Percentiles rank a stretch among this genome's conserved stretches.
Evolutionary conservation across 345 rosid genomes (phyloP).

Genomic region (Psidium guajava): DNA sequence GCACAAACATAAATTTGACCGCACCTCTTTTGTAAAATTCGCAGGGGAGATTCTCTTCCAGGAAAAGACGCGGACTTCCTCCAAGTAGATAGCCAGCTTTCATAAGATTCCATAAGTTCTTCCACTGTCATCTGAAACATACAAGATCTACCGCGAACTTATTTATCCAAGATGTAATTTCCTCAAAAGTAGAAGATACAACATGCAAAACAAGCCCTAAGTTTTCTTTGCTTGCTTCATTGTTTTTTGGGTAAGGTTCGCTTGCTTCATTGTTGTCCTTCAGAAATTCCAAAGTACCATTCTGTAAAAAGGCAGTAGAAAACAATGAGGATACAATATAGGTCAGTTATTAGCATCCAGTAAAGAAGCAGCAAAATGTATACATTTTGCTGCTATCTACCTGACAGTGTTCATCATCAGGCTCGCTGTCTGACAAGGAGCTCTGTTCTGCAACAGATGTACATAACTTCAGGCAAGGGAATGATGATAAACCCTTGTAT

Average conservation of each 20-base stretch:
- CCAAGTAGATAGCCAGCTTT: slow-evolving; percentile 50
- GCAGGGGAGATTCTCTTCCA: slow-evolving; percentile 75
- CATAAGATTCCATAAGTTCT: slow-evolving; percentile 57
- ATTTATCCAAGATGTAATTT: neutral
- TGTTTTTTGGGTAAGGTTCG: no score
- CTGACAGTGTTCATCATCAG: slow-evolving; percentile 36
- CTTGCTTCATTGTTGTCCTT: slow-evolving; percentile 18
- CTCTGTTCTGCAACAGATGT: slow-evolving; percentile 29
- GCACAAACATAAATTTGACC: neutral
- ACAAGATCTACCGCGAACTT: neutral
- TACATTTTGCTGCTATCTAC: slow-evolving; percentile 16
- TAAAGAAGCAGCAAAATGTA: neutral
- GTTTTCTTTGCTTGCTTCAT: slow-evolving; percentile 31
- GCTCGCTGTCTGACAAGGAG: slow-evolving; percentile 35
- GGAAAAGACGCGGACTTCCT: slow-evolving; percentile 46
- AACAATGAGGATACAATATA: neutral
- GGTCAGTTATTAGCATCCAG: neutral
- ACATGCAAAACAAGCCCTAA: slow-evolving; percentile 19
- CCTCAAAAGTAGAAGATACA: neutral
- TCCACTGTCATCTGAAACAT: slow-evolving; percentile 53
- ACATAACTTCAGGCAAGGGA: neutral
- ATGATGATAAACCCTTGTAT: neutral
- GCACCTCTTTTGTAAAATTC: slow-evolving; percentile 80
- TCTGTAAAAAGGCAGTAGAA: neutral
- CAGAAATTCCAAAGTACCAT: neutral